Base-by-base conservation (phyloP, 768 basidiomycete species). In the Cystobasidium ongulense region DNA sequence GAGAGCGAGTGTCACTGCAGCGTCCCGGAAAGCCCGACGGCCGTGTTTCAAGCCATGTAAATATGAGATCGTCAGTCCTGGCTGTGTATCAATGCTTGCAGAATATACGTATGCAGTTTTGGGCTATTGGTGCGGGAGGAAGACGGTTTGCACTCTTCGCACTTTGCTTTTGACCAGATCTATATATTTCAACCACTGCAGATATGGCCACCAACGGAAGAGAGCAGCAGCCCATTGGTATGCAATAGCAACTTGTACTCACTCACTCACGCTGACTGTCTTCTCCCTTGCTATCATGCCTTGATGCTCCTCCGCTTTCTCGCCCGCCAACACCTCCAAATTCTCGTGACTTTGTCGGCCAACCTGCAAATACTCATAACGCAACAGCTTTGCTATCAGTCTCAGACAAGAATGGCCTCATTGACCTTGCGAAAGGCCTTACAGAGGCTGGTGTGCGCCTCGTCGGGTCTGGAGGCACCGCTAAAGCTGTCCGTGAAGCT, bases 391-490 rank as follows among this genome's bases (percentile, higher is more conserved):
- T 99, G 70, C 83, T 99, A 64, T 96, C 93, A 35, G 96, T 97
- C 70, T 98, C 96, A 80, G 95, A 98, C 84, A 99, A 99, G 83
- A 86, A 89, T 63, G 87, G 88, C 79, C 86, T 99, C 61, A 81
- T 98, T 73, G 89, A 93, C 67, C 86, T 99, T 59, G 96, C 96
- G 27, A 85, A 87, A 77, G 90, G 88, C n/a, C 87, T 98, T 73
- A 84, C 86, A 73, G 84, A 85, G 63, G 86, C 88, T 54, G 94
- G 94, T 31, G 88, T 98, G 79, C 87, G 88, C 61, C 86, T 99
- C 13, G 83, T 99, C 21, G 96, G 93, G 63, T 96, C 93, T 35
- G 96, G 96, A 75, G 96, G 96, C 68, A 99, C 96, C 15, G 94
- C 96, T 41, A 98, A 95, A 83, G 91, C 90, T 82, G 95, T 99